Evolutionary conservation across 176 grass and related monocot genomes (phyloP).

Genomic region (Cenchrus fungigraminus): DNA sequence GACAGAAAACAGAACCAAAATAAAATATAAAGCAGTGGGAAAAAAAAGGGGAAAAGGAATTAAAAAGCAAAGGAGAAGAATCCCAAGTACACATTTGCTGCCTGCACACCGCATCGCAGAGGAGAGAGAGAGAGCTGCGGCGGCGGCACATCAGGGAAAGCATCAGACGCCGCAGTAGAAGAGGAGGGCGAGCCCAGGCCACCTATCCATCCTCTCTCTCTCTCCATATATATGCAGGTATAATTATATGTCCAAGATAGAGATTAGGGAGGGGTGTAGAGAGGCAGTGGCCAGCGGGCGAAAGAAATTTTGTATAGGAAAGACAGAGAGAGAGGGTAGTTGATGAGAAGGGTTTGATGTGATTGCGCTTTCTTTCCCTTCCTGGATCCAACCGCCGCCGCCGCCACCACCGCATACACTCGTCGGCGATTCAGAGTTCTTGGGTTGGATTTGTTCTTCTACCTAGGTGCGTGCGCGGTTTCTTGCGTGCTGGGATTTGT

Average conservation of each 20-base stretch:
- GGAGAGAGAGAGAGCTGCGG: not conserved
- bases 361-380: constrained; percentile 19
- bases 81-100: constrained; percentile 30
- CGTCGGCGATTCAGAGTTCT: not conserved
- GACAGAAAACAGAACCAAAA: constrained; percentile 9
- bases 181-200: not conserved
- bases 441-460: constrained; percentile 19
- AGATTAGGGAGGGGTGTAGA: not conserved
- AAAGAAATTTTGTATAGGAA: constrained; percentile 7
- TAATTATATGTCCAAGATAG: constrained; percentile 27
- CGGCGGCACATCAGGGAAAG: constrained; percentile 5
- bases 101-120: not conserved
- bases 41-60: not conserved
- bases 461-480: constrained; percentile 32
- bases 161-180: constrained; percentile 18
- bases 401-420: not conserved
- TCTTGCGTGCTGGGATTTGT: not conserved
- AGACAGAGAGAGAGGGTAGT: not conserved
- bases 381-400: constrained; percentile 21
- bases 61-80: constrained; percentile 21
- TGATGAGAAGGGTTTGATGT: constrained; percentile 37
- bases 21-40: not conserved
- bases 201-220: constrained; percentile 1
- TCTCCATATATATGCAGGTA: constrained; percentile 33
- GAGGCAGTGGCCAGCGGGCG: not conserved